Base-by-base conservation (phyloP, 2,329 filamentous ascomycete genomes). In the Ascochyta fabae region DNA sequence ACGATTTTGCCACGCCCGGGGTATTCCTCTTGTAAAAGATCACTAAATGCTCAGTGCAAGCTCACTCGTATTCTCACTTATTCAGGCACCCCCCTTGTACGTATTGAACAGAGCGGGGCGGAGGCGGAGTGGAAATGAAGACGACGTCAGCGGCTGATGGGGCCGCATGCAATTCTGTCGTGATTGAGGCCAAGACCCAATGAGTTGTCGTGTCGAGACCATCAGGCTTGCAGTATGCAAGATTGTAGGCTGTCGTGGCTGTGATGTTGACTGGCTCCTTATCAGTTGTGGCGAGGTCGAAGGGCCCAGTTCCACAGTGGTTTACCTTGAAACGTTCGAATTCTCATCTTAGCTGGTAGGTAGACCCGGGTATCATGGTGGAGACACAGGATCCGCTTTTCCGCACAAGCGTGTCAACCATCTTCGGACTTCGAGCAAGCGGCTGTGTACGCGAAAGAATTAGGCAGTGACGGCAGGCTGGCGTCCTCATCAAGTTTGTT, bases 91-190 rank as follows among this genome's bases (percentile, higher is more conserved):
- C n/a, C n/a, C n/a, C n/a, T n/a, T n/a, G n/a, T n/a, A n/a, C n/a
- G 33, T 45, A 24, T 47, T 41, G 47, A 42, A 31, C 29, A 31
- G 29, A 48, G 53, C 47, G 53, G 42, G 48, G 47, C 47, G 47
- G 47, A 16, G 47, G 38, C 53, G 38, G 42, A 51, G 42, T 39
- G 34, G 41, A 43, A 24, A 34, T 23, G 12, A 8, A 27, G 16
- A 19, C 36, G 47, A 56, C 53, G 53, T 56, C 53, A 56, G 53
- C 53, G 53, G 53, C 53, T 56, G 53, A 51, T 26, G 31, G 47
- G 26, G 6, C 31, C 23, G 42, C 6, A 23, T 39, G 38, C 47
- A n/a, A 38, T 38, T 16, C 29, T 38, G 42, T 47, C 22, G 42
- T 47, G 43, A 24, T 34, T 8, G 29, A 27, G n/a, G 47, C 43